Percentiles rank a stretch among this genome's conserved stretches.
phyloP scores from a whole-genome alignment of 1,284 basidiomycete genomes.

The Ceratorhiza oryzae-sativae region DNA sequence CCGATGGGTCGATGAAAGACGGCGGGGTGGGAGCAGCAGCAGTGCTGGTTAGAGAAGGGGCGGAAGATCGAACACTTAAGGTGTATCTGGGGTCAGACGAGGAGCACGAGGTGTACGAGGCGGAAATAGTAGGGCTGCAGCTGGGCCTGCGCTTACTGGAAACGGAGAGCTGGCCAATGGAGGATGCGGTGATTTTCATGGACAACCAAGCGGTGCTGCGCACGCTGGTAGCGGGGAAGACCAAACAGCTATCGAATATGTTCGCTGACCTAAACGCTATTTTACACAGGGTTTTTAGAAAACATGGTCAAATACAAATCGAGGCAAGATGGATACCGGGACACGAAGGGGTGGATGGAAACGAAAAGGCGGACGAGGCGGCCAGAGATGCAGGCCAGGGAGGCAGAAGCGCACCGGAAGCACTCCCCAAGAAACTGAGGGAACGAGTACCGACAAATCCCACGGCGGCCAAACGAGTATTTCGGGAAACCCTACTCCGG shows the following conservation, averaged over 20 bases:
- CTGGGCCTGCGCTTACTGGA: conserved; percentile 26
- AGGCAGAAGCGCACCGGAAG: background rate
- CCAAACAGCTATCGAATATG: background rate
- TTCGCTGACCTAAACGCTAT: conserved; percentile 3
- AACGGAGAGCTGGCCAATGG: background rate
- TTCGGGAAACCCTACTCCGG: background rate
- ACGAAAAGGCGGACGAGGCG: conserved; percentile 24
- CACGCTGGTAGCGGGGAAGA: background rate
- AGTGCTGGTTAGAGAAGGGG: background rate
- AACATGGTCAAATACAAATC: background rate
- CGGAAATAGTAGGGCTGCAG: conserved; percentile 36
- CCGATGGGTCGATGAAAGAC: conserved; percentile 25
- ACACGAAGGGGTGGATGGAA: conserved; percentile 21
- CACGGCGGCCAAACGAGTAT: conserved; percentile 2
- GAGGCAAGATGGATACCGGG: conserved; percentile 29
- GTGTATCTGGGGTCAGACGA: conserved; percentile 1
- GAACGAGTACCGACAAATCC: background rate
- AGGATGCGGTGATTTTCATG: background rate
- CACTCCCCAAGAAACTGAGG: background rate
- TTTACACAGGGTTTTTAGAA: background rate
- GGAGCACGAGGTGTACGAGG: conserved; percentile 40
- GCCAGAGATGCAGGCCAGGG: conserved; percentile 10
- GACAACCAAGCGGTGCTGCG: conserved; percentile 36
- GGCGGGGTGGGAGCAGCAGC: conserved; percentile 24
- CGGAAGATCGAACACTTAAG: background rate